Percentiles rank a stretch among this genome's conserved stretches.
These are phyloP conservation scores for Saitozyma podzolica DNA, from an alignment of 768 basidiomycete species.

Conservation along the genomic window DNA sequence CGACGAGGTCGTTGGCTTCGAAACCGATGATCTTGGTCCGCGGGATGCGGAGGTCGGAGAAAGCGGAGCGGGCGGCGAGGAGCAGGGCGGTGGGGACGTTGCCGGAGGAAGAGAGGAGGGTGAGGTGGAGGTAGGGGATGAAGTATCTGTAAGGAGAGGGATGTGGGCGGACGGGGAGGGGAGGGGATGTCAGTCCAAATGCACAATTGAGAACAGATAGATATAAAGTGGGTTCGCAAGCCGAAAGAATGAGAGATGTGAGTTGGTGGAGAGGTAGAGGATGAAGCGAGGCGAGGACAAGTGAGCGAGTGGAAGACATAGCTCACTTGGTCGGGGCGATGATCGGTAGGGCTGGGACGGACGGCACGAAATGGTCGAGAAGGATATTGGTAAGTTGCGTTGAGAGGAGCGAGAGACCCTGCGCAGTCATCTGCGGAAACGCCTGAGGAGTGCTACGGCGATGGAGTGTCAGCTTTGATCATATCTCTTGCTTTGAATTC, in stretches of 20 bases:
- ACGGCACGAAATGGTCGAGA: constrained; percentile 46
- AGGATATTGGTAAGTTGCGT: constrained; percentile 38
- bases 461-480: neutral
- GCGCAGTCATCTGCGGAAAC: constrained; percentile 28
- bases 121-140: constrained; percentile 45
- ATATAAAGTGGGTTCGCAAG: no score
- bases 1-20: constrained; percentile 15
- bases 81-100: constrained; percentile 37
- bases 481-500: no score
- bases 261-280: neutral
- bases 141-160: constrained; percentile 40
- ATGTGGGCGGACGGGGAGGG: no score
- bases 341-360: constrained; percentile 45
- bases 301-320: neutral
- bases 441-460: constrained; percentile 44
- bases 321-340: constrained; percentile 40
- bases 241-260: neutral
- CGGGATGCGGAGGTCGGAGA: constrained; percentile 45
- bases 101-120: constrained; percentile 39
- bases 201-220: no score
- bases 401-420: constrained; percentile 25
- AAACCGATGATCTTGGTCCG: constrained; percentile 42
- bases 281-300: neutral
- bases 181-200: no score
- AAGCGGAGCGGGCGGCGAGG: constrained; percentile 46